Evolutionary conservation across 129 eudicot genomes (phyloP), one percentile per base, ranked within the genome.

Genomic region (Smallanthus sonchifolius): DNA sequence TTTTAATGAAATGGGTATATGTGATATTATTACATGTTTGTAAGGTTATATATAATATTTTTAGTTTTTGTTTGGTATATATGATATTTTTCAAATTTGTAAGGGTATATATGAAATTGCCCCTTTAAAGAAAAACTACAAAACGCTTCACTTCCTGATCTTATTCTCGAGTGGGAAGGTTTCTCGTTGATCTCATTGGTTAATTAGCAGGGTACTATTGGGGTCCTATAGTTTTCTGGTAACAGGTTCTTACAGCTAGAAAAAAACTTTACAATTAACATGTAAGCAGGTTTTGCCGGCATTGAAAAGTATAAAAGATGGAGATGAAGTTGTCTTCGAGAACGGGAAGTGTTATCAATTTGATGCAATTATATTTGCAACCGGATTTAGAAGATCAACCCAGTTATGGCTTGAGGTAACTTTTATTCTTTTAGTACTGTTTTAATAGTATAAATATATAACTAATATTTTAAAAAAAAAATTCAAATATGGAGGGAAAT

Each of bases 351-450:
- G 81, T 10, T 39, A 68, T 71, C 84, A 84, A 6, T 92, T 87
- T 45, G 97, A 92, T 70, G 83, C 68, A 1, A 83, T 92, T 14
- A 17, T 92, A 19, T 88, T 92, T 60, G 96, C 96, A 36, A 92
- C 96, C 0, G 96, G 97, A 0, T 92, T 89, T 73, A 87, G 74
- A 16, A 85, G 89, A 83, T 80, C 91, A 24, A 89, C 93, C 11
- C 76, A 69, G 47, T 69, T 69, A 10, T 77, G 81, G 81, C 70
- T 77, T 59, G 36, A 77, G 44, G 81, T 77, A 59, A 69, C 3
- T 35, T 64, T 0, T 3, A 14, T 2, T 37, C 2, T 28, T 10
- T 59, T 0, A 48, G 10, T 15, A 11, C 3, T 10, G 11, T 2
- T 52, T 48, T 35, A 24, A 24, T 24, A 24, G 1, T 24, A 24